phyloP scores from a whole-genome alignment of 345 rosid genomes.

The Nephelium lappaceum region DNA sequence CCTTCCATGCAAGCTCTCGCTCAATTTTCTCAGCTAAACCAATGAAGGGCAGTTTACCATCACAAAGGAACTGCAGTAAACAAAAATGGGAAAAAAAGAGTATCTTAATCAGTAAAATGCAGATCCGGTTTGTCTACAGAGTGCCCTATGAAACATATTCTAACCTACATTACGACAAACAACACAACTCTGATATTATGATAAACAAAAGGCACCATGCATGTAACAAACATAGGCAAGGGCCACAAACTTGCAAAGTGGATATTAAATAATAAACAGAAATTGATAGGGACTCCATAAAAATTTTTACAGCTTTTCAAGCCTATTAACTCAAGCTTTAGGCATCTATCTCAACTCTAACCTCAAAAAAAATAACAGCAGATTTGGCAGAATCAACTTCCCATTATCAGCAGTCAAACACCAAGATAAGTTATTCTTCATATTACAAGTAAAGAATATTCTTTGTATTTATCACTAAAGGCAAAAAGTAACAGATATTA shows the following conservation, averaged over 20 bases:
- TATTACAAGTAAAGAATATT: neutral
- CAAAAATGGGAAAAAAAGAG: conserved; percentile 8
- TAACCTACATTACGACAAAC: neutral
- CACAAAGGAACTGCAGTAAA: conserved; percentile 67
- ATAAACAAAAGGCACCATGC: neutral
- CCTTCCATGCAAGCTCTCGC: conserved; percentile 97
- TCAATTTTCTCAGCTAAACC: conserved; percentile 91
- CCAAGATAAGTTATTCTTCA: neutral
- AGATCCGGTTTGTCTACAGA: neutral
- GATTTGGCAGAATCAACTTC: neutral
- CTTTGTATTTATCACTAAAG: neutral
- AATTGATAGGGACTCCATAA: neutral
- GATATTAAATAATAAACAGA: neutral
- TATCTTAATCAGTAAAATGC: neutral
- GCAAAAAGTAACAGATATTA: neutral
- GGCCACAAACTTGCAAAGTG: neutral
- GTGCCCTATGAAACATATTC: neutral
- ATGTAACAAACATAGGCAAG: neutral
- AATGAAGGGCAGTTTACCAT: conserved; percentile 83
- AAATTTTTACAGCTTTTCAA: neutral
- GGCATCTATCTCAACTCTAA: neutral
- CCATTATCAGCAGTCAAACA: neutral
- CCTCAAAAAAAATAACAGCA: neutral
- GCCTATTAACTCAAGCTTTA: neutral
- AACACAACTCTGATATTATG: neutral